Evolutionary conservation across 2,329 filamentous ascomycete genomes (phyloP).

Genomic region (Falciphora oryzae): DNA sequence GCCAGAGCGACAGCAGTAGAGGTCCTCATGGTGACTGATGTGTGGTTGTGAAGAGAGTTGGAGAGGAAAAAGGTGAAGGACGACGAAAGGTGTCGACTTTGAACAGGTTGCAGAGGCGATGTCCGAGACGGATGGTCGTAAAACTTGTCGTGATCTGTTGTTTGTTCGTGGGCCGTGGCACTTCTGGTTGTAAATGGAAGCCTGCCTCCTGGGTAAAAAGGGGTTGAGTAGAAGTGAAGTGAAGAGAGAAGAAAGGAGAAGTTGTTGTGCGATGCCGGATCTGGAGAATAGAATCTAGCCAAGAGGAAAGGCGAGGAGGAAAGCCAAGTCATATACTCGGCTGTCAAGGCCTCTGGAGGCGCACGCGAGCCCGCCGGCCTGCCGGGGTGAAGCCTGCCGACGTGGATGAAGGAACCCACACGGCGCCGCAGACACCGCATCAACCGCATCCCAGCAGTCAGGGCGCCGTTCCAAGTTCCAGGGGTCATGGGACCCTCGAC

Average conservation of each 20-base stretch:
- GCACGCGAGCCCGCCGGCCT: background rate
- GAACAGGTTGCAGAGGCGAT: too few species aligned
- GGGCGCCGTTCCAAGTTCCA: background rate
- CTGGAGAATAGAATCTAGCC: background rate
- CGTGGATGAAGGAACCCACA: background rate
- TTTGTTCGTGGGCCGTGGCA: background rate
- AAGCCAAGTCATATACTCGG: background rate
- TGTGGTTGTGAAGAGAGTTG: background rate
- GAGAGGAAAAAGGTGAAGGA: background rate
- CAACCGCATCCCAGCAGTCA: background rate
- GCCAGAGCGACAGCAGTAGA: background rate
- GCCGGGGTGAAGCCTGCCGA: background rate
- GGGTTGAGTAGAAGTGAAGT: background rate
- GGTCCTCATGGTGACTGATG: slow-evolving; percentile 4
- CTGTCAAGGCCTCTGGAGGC: background rate
- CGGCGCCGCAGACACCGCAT: background rate
- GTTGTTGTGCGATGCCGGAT: background rate
- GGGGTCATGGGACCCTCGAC: background rate
- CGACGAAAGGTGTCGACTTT: background rate
- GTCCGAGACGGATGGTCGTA: background rate
- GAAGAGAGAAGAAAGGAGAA: background rate
- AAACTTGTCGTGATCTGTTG: background rate
- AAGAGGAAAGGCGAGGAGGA: background rate
- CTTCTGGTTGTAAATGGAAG: background rate
- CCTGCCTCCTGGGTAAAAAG: slow-evolving; percentile 1